Evolutionary conservation across 1,284 basidiomycete genomes (phyloP), one percentile per base, ranked within the genome.

Genomic region (Malassezia cuniculi): DNA sequence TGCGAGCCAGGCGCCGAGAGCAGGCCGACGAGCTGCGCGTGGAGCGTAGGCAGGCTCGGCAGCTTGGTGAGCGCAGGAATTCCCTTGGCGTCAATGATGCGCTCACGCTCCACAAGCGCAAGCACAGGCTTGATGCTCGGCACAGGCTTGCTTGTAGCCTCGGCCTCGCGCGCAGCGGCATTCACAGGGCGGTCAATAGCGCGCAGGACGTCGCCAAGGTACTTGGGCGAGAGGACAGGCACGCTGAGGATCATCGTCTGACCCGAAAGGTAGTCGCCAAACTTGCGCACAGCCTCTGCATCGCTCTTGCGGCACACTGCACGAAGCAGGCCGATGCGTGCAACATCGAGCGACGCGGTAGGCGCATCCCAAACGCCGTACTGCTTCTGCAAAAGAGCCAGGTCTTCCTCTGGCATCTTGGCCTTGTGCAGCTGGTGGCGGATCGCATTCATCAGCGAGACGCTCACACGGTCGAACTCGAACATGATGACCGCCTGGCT

Each of bases 21-120:
- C 34, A 66, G 32, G 12, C 60, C 63, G 14, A 66, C 54, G 33
- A 65, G 52, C 50, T 66, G 63, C 6, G 54, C 42, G 19, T 55
- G 41, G 11, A 66, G 38, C 34, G 30, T 38, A 11, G 42, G 15
- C 11, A 39, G 42, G 26, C 25, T 39, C n/a, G 42, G 42, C 33
- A 39, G 27, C 30, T 39, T 34, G 16, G 42, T 39, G 12, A 45
- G 22, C 25, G 32, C 37, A 14, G 42, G 42, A 14, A 45, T 14
- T 10, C 14, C 27, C 5, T 28, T 15, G 6, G 42, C 33, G 17
- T 45, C 42, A 4, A 45, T 16, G 5, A 39, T 8, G 18, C 27
- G 31, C 5, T 18, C 5, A 5, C 37, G 36, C 32, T 45, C 42
- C 6, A 28, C 33, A 12, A 45, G 30, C 1, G 36, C 36, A 9